Evolutionary conservation across 169 alveolate genomes (phyloP), one percentile per base, ranked within the genome.

Genomic region (Cryptosporidium meleagridis): DNA sequence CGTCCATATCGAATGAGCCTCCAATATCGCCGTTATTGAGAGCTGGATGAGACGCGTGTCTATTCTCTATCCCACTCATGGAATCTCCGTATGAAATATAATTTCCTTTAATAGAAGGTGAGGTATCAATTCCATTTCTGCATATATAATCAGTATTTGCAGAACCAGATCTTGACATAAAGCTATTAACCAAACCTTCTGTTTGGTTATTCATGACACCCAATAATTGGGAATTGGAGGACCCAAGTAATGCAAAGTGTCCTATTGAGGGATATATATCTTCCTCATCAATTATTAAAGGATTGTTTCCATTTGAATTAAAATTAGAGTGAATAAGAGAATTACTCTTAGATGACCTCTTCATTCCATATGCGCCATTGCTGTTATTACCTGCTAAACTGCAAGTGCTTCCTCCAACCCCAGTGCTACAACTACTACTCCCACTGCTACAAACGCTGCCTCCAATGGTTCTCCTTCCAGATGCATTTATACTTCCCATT

Each of bases 191-290:
- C 31, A 65, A 10, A n/a, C 72, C 72, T 14, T 71, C 85, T 2
- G 41, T n/a, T n/a, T 31, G 31, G 39, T 26, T 33, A 51, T 51
- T 53, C 41, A 55, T 39, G 12, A 58, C 48, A n/a, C 70, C 68
- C 12, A 55, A 44, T 35, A 73, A 31, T n/a, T 73, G 86, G 6
- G 86, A 55, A 18, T 33, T 21, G 21, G 69, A 52, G 0, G 55
- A 29, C 2, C 70, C 68, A 23, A 35, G 51, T 3, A 70, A 73
- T 37, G 44, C 53, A 23, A 73, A 73, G 61, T 73, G 86, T 8
- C 70, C 86, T 26, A 73, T 73, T 3, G 86, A 73, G 5, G 86
- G 70, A 18, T 73, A 73, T 9, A 73, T 73, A 41, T 73, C 86
- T 16, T 41, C 86, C 8, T 73, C 86, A 8, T 52, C 86, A 55